Evolutionary conservation across 2,329 filamentous ascomycete genomes (phyloP).

Genomic region (Cladobotryum mycophilum): DNA sequence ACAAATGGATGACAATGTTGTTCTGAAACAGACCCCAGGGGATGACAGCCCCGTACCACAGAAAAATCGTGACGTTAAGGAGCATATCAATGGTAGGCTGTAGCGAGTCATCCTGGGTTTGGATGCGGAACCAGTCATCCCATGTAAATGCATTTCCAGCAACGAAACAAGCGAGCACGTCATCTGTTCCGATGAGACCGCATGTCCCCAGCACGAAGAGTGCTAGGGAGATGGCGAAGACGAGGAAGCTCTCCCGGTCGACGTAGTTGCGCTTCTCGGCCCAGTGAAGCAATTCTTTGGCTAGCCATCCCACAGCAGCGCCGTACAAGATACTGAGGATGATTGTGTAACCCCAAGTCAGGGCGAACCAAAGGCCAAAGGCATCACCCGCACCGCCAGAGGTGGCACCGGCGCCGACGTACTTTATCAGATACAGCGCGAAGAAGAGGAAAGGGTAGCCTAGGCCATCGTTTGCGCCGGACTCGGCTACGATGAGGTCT

Average conservation of each 20-base stretch:
- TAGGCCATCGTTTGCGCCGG: constrained; percentile 81
- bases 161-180: constrained; percentile 87
- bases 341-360: constrained; percentile 81
- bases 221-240: constrained; percentile 78
- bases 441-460: constrained; percentile 87
- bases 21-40: constrained; percentile 67
- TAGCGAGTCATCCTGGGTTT: constrained; percentile 85
- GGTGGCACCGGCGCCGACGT: constrained; percentile 53
- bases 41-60: constrained; percentile 83
- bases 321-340: constrained; percentile 74
- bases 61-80: constrained; percentile 79
- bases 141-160: constrained; percentile 87
- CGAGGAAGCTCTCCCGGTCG: constrained; percentile 79
- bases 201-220: constrained; percentile 84
- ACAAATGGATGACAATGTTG: constrained; percentile 65
- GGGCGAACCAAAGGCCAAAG: constrained; percentile 75
- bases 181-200: constrained; percentile 80
- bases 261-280: constrained; percentile 76
- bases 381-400: constrained; percentile 58
- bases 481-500: constrained; percentile 74
- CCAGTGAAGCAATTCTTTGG: constrained; percentile 76
- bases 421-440: constrained; percentile 77
- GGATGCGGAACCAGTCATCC: constrained; percentile 89
- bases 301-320: constrained; percentile 69
- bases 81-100: constrained; percentile 94